Evolutionary conservation across 768 basidiomycete species (phyloP), one percentile per base, ranked within the genome.

Genomic region (Brasilioporus rufonigricans): DNA sequence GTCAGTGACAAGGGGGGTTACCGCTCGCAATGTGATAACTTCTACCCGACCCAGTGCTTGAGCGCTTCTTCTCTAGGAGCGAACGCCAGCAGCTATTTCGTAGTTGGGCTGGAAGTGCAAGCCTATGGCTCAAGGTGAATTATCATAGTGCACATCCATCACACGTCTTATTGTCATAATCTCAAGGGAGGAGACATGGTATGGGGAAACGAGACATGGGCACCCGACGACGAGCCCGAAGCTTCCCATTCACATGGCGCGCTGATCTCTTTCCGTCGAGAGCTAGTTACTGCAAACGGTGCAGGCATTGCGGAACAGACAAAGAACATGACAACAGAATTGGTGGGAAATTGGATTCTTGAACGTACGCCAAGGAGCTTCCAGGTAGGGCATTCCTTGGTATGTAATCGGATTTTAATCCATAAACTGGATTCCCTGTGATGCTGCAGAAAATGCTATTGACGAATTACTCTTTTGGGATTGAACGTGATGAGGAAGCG

Each of bases 121-220:
- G 91, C 60, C 82, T 94, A 84, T 95, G 93, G 93, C 81, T 95
- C 56, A 96, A 95, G 81, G 91, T 84, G 66, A n/a, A n/a, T n/a
- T n/a, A n/a, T 5, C n/a, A 16, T 14, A 13, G 32, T 11, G 12
- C 16, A 32, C 13, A 2, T 24, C 5, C 3, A 35, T 14, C 19
- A 27, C 8, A 13, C 9, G 10, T 43, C 48, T 59, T 14, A 65
- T 7, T 26, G 35, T 9, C 18, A 12, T 40, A 14, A 39, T 7
- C 9, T 27, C 53, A n/a, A 93, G 87, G 92, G 92, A 50, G 93
- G 94, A 2, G 80, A 89, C 55, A 77, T 77, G 2, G 77, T 95
- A 23, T 96, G 95, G 93, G 94, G 94, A 0, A 84, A 88, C 57
- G 70, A 71, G 4, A 78, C 80, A 0, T 79, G 76, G 57, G 93